These are phyloP conservation scores for Babesia bovis DNA, from an alignment of 169 alveolate genomes.

Conservation along the genomic window DNA sequence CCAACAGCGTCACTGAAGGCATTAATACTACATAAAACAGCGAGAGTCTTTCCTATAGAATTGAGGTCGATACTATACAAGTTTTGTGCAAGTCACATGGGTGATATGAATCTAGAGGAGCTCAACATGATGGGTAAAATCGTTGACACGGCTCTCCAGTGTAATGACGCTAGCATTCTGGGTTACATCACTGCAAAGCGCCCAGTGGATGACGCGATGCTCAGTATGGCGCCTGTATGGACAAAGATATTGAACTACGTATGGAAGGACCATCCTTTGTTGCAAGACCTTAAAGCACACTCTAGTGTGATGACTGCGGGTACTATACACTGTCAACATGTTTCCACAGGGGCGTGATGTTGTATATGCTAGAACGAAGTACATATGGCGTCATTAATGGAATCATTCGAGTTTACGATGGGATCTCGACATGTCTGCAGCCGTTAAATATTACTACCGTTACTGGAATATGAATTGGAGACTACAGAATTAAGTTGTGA, in stretches of 20 bases:
- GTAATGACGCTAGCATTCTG: background rate
- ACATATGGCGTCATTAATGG: too few relatives aligned
- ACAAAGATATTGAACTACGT: background rate
- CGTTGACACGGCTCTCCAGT: background rate
- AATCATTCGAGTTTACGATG: too few relatives aligned
- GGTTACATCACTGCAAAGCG: background rate
- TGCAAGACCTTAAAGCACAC: too few relatives aligned
- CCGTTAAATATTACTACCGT: too few relatives aligned
- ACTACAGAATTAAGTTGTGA: too few relatives aligned
- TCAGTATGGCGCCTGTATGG: background rate
- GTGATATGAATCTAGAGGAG: constrained; percentile 8
- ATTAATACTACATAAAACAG: background rate
- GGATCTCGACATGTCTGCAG: too few relatives aligned
- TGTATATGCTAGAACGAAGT: too few relatives aligned
- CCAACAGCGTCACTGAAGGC: constrained; percentile 1
- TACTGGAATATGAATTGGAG: too few relatives aligned
- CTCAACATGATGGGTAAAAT: constrained; percentile 6
- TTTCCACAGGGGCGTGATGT: too few relatives aligned
- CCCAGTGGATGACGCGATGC: background rate
- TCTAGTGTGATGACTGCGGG: too few relatives aligned
- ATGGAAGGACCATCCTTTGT: constrained; percentile 6
- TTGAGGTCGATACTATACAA: constrained; percentile 32
- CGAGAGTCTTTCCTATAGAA: constrained; percentile 30
- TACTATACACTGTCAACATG: too few relatives aligned
- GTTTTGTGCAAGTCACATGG: constrained; percentile 20